Conservation (phyloP, 177 flowering plant species). For the Tripterygium wilfordii region DNA sequence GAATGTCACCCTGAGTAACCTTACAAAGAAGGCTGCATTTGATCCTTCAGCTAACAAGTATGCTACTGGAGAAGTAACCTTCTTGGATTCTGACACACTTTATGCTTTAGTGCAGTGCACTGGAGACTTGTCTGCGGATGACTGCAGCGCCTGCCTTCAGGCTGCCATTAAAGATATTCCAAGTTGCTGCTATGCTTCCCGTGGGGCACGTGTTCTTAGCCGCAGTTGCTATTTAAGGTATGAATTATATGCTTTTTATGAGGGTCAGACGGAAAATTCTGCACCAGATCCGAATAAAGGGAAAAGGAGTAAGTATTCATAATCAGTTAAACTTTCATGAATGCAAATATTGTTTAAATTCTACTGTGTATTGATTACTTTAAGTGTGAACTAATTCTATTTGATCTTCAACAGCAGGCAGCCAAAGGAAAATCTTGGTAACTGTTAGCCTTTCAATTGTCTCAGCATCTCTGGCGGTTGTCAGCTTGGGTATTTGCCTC, state of each 20-base stretch:
- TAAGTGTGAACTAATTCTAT: background rate
- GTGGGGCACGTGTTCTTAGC: conserved; percentile 13
- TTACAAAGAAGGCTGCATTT: conserved; percentile 10
- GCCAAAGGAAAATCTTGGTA: conserved; percentile 4
- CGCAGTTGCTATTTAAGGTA: conserved; percentile 25
- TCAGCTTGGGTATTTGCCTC: conserved; percentile 1
- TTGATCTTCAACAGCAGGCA: conserved; percentile 6
- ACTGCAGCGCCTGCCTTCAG: conserved; percentile 16
- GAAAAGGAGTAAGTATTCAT: background rate
- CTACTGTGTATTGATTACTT: background rate
- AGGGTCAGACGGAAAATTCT: background rate
- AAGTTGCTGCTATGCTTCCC: background rate
- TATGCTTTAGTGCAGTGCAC: conserved; percentile 32
- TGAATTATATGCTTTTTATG: conserved; percentile 16
- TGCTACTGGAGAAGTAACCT: conserved; percentile 9
- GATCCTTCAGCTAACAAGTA: conserved; percentile 8
- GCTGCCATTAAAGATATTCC: background rate
- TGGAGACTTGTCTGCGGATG: conserved; percentile 14
- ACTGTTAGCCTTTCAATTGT: conserved; percentile 6
- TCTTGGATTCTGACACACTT: background rate
- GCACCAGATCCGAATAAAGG: background rate
- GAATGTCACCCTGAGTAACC: conserved; percentile 4
- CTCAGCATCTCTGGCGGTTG: conserved; percentile 1
- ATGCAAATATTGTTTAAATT: background rate
- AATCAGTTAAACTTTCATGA: no score